Base-by-base conservation (phyloP, 2,329 filamentous ascomycete species). In the Cordyceps farinosa region DNA sequence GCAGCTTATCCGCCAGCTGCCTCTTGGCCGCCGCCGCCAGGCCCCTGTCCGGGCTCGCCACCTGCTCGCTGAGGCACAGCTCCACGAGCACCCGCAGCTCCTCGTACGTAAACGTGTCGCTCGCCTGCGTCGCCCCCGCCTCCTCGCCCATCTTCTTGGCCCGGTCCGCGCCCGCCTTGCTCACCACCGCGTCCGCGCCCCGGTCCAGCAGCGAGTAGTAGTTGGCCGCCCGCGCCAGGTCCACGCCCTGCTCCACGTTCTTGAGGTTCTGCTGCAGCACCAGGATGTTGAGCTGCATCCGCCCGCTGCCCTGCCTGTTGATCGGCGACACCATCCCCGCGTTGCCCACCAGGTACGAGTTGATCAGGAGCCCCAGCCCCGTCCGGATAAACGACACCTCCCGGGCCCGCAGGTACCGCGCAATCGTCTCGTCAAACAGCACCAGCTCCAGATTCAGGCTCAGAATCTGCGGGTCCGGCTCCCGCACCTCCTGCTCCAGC, bases 211-310 rank as follows among this genome's bases (percentile, higher is more conserved):
- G 74, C 27, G 83, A 82, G 71, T 87, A 93, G 77, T 90, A 94
- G 64, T 84, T 82, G 27, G 85, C 83, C 1, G 88, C 85, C 42
- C 85, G 79, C 4, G 81, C 80, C 34, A 94, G 79, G 63, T 84
- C 82, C 3, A 90, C 88, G 9, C 84, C 84, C 2, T 85, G 81
- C 75, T 95, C 92, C 60, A 99, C 88, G 68, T 96, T 96, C 79
- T 97, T 97, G 62, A 99, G 85, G 70, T 97, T 97, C 74, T 99
- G 95, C 77, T 98, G 94, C 58, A 99, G 80, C 47, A 99, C 95
- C 30, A 97, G 83, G 55, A 97, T 92, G 74, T 99, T 97, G 70
- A 98, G 86, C 74, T 92, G 89, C 86, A 99, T 92, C 44, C 92
- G 86, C n/a, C 88, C 87, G 65, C 89, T 91, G 48, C 95, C 95